Evolutionary conservation across 768 basidiomycete genomes (phyloP), one percentile per base, ranked within the genome.

Genomic region (Rhizopogon salebrosus): DNA sequence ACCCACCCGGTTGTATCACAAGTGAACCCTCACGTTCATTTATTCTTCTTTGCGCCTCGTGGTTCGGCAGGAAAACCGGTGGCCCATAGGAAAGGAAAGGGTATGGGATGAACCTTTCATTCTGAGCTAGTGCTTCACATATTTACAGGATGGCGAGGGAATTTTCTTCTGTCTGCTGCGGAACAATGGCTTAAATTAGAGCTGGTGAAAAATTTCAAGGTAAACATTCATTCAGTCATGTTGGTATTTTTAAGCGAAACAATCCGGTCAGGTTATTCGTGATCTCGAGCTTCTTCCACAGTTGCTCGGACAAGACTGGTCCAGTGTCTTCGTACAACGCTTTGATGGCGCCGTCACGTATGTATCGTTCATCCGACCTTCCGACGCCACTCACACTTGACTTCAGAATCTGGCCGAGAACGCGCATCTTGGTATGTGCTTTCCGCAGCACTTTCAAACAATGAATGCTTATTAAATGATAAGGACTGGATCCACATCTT

Each of bases 131-230:
- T 52, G 39, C 60, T 42, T n/a, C 41, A 34, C 23, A 41, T 8
- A 3, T 23, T 34, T 34, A 16, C 36, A 84, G 90, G 95, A 1
- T 98, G 95, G 97, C 75, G 95, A 64, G 97, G 95, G 43, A 97
- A 97, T 43, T 98, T 93, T 66, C 62, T 98, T 18, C 71, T 98
- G 9, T 93, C 92, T 2, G 94, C 94, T 1, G 87, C 88, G 3
- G 94, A 98, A 66, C 94, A 95, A 59, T 94, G 90, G 83, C 76
- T 97, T 55, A 98, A 98, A 66, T 81, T 97, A 39, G 95, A 98
- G 64, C 74, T 99, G 11, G 90, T 92, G 4, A 98, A 98, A 76
- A 97, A 98, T 64, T 95, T 95, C 78, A 93, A 91, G 72, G 90
- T 75, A 52, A 36, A 34, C 13, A 16, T 40, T 4, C 11, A 5